Base-by-base conservation (phyloP, 345 rosid genomes). In the Linum trigynum region DNA sequence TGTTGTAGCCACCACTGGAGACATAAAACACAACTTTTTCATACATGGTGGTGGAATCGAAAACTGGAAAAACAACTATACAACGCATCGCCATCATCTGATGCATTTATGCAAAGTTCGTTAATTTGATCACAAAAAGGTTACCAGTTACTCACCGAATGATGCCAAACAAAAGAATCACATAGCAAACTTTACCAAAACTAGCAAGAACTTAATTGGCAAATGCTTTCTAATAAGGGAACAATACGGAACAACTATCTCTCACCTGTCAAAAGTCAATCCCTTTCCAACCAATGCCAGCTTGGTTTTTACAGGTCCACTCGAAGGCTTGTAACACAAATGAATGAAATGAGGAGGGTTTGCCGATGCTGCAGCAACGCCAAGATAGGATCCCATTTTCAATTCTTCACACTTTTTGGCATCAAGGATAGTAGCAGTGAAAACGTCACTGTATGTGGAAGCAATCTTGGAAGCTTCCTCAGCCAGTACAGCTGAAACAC, bases 331-430 rank as follows among this genome's bases (percentile, higher is more conserved):
- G 75, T 94, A 94, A 58, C 88, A 82, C 69, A 94, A 81, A 71
- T 90, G 99, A 62, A 86, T 94, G 76, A 94, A 94, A 73, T 78
- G 78, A 56, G 99, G 95, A 0, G 86, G 95, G 67, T 90, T 94
- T 5, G 84, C 87, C 51, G 96, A 94, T 0, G 95, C 97, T 7
- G 90, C 99, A 72, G 97, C 97, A 67, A 94, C 97, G 39, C 86
- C 99, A 32, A 94, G 78, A 76, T 85, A 94, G 39, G 97, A 85
- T 0, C 97, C 97, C 99, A 94, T 94, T 77, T 86, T 90, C 83
- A 94, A 84, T 61, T 88, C 96, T 68, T 72, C 75, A 72, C 97
- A 90, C 58, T 94, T 79, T 79, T 94, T 88, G 3, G 69, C 86
- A 55, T 63, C 76, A 81, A 94, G 76, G 71, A 94, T 94, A 62